Base-by-base conservation (phyloP, 2,329 filamentous ascomycete genomes). In the Didymella exigua region DNA sequence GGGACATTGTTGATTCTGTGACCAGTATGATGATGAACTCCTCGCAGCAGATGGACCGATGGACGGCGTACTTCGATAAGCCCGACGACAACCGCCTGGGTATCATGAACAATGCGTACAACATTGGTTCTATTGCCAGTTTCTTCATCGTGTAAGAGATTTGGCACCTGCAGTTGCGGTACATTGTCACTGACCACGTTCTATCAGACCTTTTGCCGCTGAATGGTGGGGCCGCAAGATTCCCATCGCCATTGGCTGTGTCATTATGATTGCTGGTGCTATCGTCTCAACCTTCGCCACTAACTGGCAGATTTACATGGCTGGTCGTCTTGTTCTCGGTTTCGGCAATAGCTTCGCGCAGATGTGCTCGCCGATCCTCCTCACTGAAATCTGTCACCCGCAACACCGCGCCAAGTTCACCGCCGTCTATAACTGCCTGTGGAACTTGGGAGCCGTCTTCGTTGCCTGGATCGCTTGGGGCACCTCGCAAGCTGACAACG, bases 331-430 rank as follows among this genome's bases (percentile, higher is more conserved):
- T 59, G 73, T 88, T 33, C 79, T 87, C 11, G 87, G 87, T 57
- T 89, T 90, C 64, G 87, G 87, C 33, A 86, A 87, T 75, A 84
- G 82, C 47, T 76, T 88, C 49, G 78, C 85, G 0, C 86, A 88
- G 62, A 84, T 87, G 78, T 81, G 82, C 11, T 86, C 85, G 14
- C 86, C 86, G 2, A 78, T 89, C 51, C 79, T 89, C 5, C 79
- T 89, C 7, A 85, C 84, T 5, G 86, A 89, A 73, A 82, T 89
- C 59, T 84, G 82, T 73, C 86, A 89, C 66, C 86, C 86, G 14
- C 86, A 88, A 66, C 86, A 89, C 68, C 84, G 86, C 64, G 86
- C 81, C 16, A 82, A 81, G 11, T 79, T 88, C 48, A 89, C 86
- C 0, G 80, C 86, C 23, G 80, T 89, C 53, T 89, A 89, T 75